Percentiles rank a stretch among this genome's conserved stretches.
phyloP scores from a whole-genome alignment of 257 asterid genomes.

The Capsicum rhomboideum region DNA sequence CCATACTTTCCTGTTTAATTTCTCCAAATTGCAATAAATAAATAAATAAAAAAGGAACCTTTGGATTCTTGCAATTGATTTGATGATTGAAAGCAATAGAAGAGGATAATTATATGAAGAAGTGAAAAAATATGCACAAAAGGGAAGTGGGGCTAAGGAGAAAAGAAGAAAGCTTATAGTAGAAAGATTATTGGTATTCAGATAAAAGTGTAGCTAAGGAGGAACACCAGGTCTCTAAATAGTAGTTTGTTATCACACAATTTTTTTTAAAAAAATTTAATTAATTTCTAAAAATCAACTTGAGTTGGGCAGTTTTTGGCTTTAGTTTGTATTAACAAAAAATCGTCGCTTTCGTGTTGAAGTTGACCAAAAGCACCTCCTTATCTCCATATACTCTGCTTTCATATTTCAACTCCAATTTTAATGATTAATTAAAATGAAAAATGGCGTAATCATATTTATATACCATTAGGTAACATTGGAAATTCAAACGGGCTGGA shows the following conservation, averaged over 20 bases:
- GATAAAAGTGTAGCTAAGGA: conserved; percentile 20
- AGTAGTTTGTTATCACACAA: conserved; percentile 25
- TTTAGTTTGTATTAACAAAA: background rate
- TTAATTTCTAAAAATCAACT: background rate
- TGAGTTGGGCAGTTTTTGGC: conserved; percentile 1
- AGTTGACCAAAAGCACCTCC: background rate
- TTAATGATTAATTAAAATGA: background rate
- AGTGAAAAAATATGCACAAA: background rate
- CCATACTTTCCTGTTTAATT: background rate
- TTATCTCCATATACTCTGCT: background rate
- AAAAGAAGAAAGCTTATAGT: conserved; percentile 8
- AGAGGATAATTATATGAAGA: background rate
- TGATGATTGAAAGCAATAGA: background rate
- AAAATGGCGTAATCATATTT: background rate
- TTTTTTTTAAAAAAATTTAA: background rate
- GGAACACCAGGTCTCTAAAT: conserved; percentile 33
- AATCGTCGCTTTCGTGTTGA: background rate
- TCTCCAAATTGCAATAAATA: background rate
- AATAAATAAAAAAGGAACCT: background rate
- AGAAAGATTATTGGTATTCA: conserved; percentile 17
- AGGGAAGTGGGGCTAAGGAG: conserved; percentile 10
- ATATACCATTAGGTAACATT: background rate
- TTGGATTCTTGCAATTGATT: background rate
- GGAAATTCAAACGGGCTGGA: conserved; percentile 4
- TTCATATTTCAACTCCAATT: background rate